phyloP scores from a whole-genome alignment of 2,329 filamentous ascomycete genomes.

The Fusarium bulbicola region DNA sequence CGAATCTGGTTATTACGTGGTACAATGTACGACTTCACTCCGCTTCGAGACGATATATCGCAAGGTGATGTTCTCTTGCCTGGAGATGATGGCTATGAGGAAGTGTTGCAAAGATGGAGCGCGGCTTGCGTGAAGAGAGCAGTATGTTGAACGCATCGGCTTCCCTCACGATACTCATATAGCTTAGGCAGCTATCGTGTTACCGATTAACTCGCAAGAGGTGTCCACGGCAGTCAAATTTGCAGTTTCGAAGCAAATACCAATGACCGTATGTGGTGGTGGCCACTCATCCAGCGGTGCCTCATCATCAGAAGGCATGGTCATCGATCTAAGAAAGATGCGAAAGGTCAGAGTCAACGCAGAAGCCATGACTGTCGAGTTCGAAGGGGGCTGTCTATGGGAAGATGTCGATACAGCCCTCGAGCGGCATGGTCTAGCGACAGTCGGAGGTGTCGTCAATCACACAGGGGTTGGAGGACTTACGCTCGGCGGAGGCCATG shows the following conservation, averaged over 20 bases:
- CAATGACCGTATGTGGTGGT: slow-evolving; percentile 62
- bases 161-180: background rate
- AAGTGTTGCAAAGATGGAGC: slow-evolving; percentile 49
- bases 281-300: slow-evolving; percentile 64
- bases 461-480: slow-evolving; percentile 70
- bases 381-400: slow-evolving; percentile 62
- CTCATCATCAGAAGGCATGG: slow-evolving; percentile 59
- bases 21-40: slow-evolving; percentile 30
- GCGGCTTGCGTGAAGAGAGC: slow-evolving; percentile 47
- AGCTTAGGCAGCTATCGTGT: slow-evolving; percentile 51
- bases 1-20: background rate
- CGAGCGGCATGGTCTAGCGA: slow-evolving; percentile 60
- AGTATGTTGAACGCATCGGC: slow-evolving; percentile 16
- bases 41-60: slow-evolving; percentile 18
- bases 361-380: slow-evolving; percentile 54
- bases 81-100: slow-evolving; percentile 44
- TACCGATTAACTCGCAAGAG: slow-evolving; percentile 50
- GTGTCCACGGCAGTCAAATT: slow-evolving; percentile 37
- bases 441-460: slow-evolving; percentile 69
- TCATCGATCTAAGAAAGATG: slow-evolving; percentile 64
- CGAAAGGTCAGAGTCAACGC: slow-evolving; percentile 57
- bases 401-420: slow-evolving; percentile 62
- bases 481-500: slow-evolving; percentile 66
- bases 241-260: slow-evolving; percentile 49
- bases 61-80: slow-evolving; percentile 43